Evolutionary conservation across 306 rosid genomes (phyloP).

Genomic region (Cucurbita moschata): DNA sequence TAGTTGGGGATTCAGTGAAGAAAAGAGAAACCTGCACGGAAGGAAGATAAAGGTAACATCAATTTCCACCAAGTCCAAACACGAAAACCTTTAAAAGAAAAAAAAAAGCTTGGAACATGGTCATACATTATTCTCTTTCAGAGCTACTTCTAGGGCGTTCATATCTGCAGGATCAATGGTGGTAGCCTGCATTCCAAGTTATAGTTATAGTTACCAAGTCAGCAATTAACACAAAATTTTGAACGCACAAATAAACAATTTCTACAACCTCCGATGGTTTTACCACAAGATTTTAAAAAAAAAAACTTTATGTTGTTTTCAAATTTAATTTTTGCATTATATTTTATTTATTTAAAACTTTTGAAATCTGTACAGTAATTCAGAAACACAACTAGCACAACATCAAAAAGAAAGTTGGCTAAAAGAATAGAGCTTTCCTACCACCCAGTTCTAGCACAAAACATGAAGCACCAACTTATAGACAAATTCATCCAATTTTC

Average conservation of each 20-base stretch:
- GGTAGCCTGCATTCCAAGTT: constrained; percentile 41
- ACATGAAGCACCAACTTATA: background rate
- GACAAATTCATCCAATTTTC: background rate
- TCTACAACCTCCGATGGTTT: background rate
- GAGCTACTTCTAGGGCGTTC: constrained; percentile 51
- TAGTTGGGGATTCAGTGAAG: constrained; percentile 96
- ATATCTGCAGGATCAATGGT: constrained; percentile 83
- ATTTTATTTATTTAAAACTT: background rate
- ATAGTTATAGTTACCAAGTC: constrained; percentile 7
- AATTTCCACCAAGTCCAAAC: background rate
- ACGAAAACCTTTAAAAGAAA: background rate
- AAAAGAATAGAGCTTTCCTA: background rate
- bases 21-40: constrained; percentile 68
- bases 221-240: background rate
- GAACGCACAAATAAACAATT: background rate
- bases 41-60: background rate
- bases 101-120: constrained; percentile 7
- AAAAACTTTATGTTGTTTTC: background rate
- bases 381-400: background rate
- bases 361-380: background rate
- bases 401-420: background rate
- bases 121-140: constrained; percentile 66
- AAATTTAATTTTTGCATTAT: background rate
- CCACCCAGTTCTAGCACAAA: background rate
- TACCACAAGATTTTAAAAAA: background rate